These are phyloP conservation scores for Cordyceps fumosorosea DNA, from an alignment of 2,329 filamentous ascomycete species.

Conservation along the genomic window DNA sequence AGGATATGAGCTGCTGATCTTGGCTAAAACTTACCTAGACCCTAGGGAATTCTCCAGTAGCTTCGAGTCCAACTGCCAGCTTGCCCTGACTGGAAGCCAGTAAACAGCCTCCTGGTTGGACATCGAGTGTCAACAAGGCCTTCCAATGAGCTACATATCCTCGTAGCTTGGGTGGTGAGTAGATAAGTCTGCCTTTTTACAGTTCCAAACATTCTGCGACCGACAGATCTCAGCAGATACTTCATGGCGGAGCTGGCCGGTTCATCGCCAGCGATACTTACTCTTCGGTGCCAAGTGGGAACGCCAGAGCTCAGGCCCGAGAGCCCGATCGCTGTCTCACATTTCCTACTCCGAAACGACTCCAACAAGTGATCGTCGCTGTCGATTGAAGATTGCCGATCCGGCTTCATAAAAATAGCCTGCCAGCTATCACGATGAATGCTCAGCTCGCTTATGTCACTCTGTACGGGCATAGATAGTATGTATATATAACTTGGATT, in stretches of 20 bases:
- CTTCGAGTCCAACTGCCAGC: background rate
- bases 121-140: background rate
- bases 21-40: background rate
- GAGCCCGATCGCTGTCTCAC: constrained; percentile 2
- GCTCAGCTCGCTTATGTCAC: too few relatives aligned
- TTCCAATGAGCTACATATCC: too few relatives aligned
- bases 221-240: too few relatives aligned
- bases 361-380: background rate
- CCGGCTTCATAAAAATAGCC: background rate
- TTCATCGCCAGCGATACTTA: too few relatives aligned
- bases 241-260: too few relatives aligned
- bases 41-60: background rate
- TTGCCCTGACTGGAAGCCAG: background rate
- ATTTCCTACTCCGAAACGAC: background rate
- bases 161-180: too few relatives aligned
- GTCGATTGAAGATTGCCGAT: background rate
- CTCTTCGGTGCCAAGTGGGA: background rate
- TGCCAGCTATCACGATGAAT: background rate
- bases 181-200: too few relatives aligned
- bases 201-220: too few relatives aligned
- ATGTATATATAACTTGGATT: background rate
- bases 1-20: background rate
- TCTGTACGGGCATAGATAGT: background rate
- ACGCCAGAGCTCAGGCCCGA: background rate
- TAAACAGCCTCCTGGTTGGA: background rate